Conservation (phyloP, 441 rosid species). For the Macaranga tanarius region DNA sequence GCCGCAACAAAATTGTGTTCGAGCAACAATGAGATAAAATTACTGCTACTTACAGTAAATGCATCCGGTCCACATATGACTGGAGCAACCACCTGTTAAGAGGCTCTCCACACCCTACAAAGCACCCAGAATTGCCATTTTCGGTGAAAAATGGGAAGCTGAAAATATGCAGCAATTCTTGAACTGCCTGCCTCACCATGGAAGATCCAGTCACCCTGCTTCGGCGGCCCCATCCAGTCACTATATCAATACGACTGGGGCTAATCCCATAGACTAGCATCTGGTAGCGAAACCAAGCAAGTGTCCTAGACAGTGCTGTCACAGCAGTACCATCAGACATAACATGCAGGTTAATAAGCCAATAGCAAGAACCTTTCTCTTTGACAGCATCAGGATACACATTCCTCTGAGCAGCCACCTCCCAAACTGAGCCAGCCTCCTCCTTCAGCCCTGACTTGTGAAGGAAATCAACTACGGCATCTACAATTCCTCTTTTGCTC, state of each 20-base stretch:
- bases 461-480: constrained; percentile 82
- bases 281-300: constrained; percentile 80
- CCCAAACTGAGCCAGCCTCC: constrained; percentile 92
- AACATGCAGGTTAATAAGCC: constrained; percentile 92
- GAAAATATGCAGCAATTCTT: constrained; percentile 68
- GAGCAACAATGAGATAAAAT: neutral
- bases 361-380: constrained; percentile 73
- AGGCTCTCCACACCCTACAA: constrained; percentile 81
- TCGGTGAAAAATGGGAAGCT: constrained; percentile 79
- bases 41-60: constrained; percentile 48
- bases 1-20: constrained; percentile 33
- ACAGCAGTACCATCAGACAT: constrained; percentile 96
- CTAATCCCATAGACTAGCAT: constrained; percentile 61
- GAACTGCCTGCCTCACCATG: constrained; percentile 73
- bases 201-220: constrained; percentile 89
- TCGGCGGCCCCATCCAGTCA: constrained; percentile 92
- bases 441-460: constrained; percentile 92
- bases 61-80: constrained; percentile 88
- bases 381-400: constrained; percentile 79
- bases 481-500: constrained; percentile 91
- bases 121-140: constrained; percentile 85
- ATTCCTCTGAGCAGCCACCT: constrained; percentile 77
- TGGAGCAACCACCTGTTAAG: constrained; percentile 70
- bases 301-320: constrained; percentile 73
- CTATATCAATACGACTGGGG: constrained; percentile 81